Evolutionary conservation across 495 filamentous ascomycete genomes (phyloP).

Genomic region (Chaetomium cochliodes): DNA sequence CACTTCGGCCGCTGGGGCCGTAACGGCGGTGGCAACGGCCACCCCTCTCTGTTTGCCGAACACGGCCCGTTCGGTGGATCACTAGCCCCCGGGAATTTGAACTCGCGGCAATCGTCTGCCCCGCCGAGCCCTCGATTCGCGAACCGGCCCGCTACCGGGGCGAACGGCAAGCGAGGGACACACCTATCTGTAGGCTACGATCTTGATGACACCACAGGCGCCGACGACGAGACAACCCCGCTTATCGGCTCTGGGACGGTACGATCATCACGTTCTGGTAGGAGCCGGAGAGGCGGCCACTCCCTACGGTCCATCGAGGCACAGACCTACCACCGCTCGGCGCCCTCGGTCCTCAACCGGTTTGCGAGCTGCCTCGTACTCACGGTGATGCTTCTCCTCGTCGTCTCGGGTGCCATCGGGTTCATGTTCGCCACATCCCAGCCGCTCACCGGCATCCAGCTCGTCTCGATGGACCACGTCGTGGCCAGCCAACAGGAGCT

Average conservation of each 20-base stretch:
- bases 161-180: slow-evolving; percentile 30
- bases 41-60: slow-evolving; percentile 71
- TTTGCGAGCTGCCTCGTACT: slow-evolving; percentile 80
- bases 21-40: slow-evolving; percentile 55
- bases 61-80: slow-evolving; percentile 64
- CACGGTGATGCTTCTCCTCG: slow-evolving; percentile 67
- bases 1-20: slow-evolving; percentile 68
- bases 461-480: slow-evolving; percentile 80
- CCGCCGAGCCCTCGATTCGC: slow-evolving; percentile 54
- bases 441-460: slow-evolving; percentile 70
- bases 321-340: slow-evolving; percentile 61
- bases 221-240: slow-evolving; percentile 88
- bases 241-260: slow-evolving; percentile 55
- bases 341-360: slow-evolving; percentile 62
- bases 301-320: slow-evolving; percentile 73
- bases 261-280: slow-evolving; percentile 58
- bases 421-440: slow-evolving; percentile 92
- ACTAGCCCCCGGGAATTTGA: slow-evolving; percentile 38
- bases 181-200: slow-evolving; percentile 50
- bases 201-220: slow-evolving; percentile 58
- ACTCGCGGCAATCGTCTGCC: slow-evolving; percentile 59
- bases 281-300: slow-evolving; percentile 57
- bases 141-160: slow-evolving; percentile 26
- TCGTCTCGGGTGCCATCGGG: slow-evolving; percentile 75
- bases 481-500: slow-evolving; percentile 92